Evolutionary conservation across 768 basidiomycete genomes (phyloP).

Genomic region (Mycena galopus): DNA sequence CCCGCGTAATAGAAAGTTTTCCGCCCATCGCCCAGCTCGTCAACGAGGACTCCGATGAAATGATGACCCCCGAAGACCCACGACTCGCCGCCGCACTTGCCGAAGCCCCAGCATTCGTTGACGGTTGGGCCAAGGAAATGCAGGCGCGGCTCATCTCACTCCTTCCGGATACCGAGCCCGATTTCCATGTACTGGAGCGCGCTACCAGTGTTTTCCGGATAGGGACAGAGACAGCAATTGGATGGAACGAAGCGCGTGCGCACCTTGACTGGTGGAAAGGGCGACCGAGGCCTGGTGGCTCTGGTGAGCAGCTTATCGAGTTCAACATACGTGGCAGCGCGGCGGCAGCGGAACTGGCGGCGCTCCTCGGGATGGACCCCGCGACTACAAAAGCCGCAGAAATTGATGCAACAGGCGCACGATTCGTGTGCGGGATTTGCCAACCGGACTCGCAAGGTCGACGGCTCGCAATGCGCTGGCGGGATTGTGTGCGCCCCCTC

Average conservation of each 20-base stretch:
- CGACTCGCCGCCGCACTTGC: not conserved
- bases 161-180: not conserved
- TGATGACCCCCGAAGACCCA: not conserved
- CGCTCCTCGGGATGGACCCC: conserved; percentile 6
- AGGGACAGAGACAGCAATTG: not conserved
- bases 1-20: not conserved
- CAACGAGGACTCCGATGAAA: too few species aligned
- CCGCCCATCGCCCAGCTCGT: conserved; percentile 9
- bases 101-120: not conserved
- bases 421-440: conserved; percentile 13
- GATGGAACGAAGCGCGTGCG: conserved; percentile 17
- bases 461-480: not conserved
- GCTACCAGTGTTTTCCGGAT: conserved; percentile 8
- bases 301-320: not conserved
- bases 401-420: not conserved
- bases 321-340: not conserved
- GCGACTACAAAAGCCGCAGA: not conserved
- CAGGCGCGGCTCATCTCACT: not conserved
- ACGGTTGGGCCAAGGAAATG: not conserved
- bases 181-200: not conserved
- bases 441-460: not conserved
- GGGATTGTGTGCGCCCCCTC: conserved; percentile 4
- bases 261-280: too few species aligned
- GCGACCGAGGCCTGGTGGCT: not conserved
- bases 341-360: not conserved